These are phyloP conservation scores for Collybiopsis luxurians DNA, from an alignment of 768 basidiomycete genomes.

Conservation along the genomic window DNA sequence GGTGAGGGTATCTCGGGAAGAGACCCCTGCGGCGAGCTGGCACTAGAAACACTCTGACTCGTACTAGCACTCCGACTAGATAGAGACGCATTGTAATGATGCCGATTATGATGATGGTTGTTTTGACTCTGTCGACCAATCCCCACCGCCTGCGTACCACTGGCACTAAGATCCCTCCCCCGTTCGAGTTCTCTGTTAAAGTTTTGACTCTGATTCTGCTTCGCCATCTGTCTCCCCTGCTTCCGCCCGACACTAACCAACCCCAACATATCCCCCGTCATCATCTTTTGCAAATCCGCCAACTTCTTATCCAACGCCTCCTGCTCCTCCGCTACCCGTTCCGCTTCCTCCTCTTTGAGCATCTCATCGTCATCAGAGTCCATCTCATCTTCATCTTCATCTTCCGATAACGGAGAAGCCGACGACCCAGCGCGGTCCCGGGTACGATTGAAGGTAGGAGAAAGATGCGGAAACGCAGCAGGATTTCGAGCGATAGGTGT, in stretches of 20 bases:
- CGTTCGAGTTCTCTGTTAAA: not conserved
- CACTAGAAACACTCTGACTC: slow-evolving; percentile 73
- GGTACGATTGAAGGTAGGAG: too few relatives aligned
- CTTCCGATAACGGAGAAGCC: slow-evolving; percentile 49
- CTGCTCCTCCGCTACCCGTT: slow-evolving; percentile 64
- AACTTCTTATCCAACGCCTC: slow-evolving; percentile 67
- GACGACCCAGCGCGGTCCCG: slow-evolving; percentile 13
- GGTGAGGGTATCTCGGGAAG: slow-evolving; percentile 82
- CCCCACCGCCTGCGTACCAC: too few relatives aligned
- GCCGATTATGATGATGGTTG: not conserved
- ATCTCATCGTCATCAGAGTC: slow-evolving; percentile 65
- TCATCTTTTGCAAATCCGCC: slow-evolving; percentile 63
- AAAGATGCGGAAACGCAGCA: slow-evolving; percentile 33
- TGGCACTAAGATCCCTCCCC: not conserved
- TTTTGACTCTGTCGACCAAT: too few relatives aligned
- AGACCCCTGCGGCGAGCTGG: slow-evolving; percentile 72
- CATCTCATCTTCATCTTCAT: slow-evolving; percentile 34
- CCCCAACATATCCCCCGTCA: slow-evolving; percentile 72
- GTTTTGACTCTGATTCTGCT: not conserved
- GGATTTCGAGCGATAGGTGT: slow-evolving; percentile 33
- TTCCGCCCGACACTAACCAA: slow-evolving; percentile 48
- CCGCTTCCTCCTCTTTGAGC: slow-evolving; percentile 66
- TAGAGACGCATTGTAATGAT: slow-evolving; percentile 17
- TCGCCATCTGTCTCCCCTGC: slow-evolving; percentile 37
- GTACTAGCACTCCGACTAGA: slow-evolving; percentile 44